Evolutionary conservation across 2,329 filamentous ascomycete genomes (phyloP), one percentile per base, ranked within the genome.

Genomic region (Monosporascus cannonballus): DNA sequence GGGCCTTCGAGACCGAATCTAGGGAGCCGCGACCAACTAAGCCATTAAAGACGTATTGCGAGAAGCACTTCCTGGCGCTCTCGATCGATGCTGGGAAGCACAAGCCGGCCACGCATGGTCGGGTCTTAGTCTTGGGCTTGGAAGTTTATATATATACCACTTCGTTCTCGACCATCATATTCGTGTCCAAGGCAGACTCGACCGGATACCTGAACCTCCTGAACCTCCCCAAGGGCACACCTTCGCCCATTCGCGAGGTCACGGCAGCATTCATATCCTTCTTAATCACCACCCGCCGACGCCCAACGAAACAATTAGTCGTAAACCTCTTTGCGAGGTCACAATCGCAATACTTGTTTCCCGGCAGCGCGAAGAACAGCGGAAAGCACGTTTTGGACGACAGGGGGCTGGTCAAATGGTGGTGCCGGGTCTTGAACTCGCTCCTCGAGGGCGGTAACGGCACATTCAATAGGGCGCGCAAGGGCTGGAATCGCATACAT

Each of bases 141-240:
- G 94, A 99, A 67, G 78, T 96, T 49, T 79, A 94, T 61, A 81
- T 99, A 55, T 99, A 95, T 71, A 88, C 85, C 0, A 96, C 92
- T 0, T 80, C 82, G 46, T 80, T 82, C 61, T 81, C 90, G 24
- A 96, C 88, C 1, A 96, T 89, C 4, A 80, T 97, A 51, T 99
- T 99, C 68, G 87, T 99, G 24, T 93, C 92, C 57, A 99, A 99
- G 71, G 94, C 94, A 48, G 94, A 99, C 72, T 96, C 94, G 9
- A 96, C 93, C 0, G 94, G 95, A 24, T 95, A 90, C 66, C 73
- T 96, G 9, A 76, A 85, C 59, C 76, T 87, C 2, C 74, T 92
- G 37, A 73, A 80, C 18, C 74, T 89, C 0, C 80, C 85, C 17
- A 80, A 74, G 59, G 77, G 80, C n/a, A 75, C 78, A 0, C 76